Evolutionary conservation across 73 alveolate genomes (phyloP).

Genomic region (Paramecium pentaurelia): DNA sequence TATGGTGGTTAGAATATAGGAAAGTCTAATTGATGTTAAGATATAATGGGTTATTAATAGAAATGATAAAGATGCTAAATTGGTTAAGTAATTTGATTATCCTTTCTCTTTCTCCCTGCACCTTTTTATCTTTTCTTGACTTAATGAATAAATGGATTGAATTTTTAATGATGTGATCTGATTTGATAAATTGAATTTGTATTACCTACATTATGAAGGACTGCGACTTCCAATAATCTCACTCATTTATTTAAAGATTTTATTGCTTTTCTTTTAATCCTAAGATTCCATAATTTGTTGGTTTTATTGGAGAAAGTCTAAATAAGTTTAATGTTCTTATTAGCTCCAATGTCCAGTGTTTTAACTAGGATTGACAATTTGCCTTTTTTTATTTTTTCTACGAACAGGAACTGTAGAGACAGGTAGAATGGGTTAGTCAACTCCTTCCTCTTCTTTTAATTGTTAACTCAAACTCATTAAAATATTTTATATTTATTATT

Average conservation of each 20-base stretch:
- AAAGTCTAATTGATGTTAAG: background rate
- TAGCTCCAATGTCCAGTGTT: conserved; percentile 48
- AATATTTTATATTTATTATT: background rate
- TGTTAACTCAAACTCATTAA: background rate
- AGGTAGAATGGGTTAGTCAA: background rate
- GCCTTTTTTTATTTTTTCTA: conserved; percentile 9
- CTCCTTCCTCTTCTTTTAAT: background rate
- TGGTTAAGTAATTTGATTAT: background rate
- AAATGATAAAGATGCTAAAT: background rate
- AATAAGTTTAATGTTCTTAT: background rate
- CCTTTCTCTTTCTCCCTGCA: conserved; percentile 40
- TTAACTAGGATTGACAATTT: background rate
- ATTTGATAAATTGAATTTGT: background rate
- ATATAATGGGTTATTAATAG: background rate
- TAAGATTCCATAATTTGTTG: conserved; percentile 21
- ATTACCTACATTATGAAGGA: conserved; percentile 32
- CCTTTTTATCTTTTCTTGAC: conserved; percentile 36
- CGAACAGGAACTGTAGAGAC: background rate
- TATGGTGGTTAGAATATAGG: background rate
- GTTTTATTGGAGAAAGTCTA: background rate
- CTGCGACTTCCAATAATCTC: conserved; percentile 28
- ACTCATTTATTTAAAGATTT: conserved; percentile 26
- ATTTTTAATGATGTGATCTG: conserved; percentile 46
- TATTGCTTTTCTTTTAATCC: conserved; percentile 1
- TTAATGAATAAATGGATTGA: conserved; percentile 6